phyloP scores from a whole-genome alignment of 1,284 basidiomycete genomes.

The Moesziomyces globuligerus region DNA sequence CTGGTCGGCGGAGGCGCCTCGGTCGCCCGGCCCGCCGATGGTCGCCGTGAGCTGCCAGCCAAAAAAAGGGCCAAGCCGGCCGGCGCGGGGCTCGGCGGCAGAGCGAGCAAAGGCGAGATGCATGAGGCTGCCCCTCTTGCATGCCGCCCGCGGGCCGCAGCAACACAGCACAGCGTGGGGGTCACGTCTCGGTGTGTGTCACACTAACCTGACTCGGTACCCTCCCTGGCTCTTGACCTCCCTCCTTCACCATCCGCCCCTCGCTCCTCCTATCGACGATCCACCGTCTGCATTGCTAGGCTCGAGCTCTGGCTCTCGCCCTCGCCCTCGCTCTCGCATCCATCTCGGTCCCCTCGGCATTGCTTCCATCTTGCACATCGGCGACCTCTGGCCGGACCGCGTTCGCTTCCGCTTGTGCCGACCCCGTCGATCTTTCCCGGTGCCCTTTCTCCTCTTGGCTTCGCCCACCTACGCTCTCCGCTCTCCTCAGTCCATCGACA shows the following conservation, averaged over 20 bases:
- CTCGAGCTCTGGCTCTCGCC: no score
- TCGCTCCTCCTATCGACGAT: background rate
- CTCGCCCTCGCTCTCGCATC: background rate
- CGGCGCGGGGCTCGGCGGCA: background rate
- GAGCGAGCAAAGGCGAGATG: background rate
- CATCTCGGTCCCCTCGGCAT: conserved; percentile 27
- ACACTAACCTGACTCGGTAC: no score
- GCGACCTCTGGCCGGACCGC: conserved; percentile 9
- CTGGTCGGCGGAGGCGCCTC: no score
- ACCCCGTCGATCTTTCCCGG: conserved; percentile 8
- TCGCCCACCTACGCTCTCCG: background rate
- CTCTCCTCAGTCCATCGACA: background rate
- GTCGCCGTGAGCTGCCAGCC: background rate
- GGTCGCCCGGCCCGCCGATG: conserved; percentile 27
- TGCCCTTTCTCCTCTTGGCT: background rate
- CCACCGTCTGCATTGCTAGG: background rate
- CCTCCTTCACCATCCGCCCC: background rate
- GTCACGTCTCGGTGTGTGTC: background rate
- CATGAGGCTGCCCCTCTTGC: no score
- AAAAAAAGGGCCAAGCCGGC: background rate
- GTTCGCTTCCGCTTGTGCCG: conserved; percentile 1
- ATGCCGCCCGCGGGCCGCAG: no score
- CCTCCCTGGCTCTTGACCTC: no score
- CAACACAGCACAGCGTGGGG: background rate
- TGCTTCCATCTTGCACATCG: conserved; percentile 1